Evolutionary conservation across 2,329 filamentous ascomycete species (phyloP).

Genomic region (Fusarium praegraminearum): DNA sequence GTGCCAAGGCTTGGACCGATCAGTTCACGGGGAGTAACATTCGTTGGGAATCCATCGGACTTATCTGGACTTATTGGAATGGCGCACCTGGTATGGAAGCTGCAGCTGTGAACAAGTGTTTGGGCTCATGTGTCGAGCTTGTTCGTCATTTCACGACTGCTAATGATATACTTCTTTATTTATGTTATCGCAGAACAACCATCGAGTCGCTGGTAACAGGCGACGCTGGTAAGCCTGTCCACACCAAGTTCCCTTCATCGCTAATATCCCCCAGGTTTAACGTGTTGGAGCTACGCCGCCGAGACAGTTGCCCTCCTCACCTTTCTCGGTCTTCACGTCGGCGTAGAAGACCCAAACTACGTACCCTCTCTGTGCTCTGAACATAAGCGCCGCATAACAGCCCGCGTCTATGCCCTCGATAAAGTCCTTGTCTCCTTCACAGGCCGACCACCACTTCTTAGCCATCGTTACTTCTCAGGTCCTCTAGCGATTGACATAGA

Average conservation of each 20-base stretch:
- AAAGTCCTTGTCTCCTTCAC: constrained; percentile 65
- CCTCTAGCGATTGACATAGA: constrained; percentile 66
- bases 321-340: constrained; percentile 53
- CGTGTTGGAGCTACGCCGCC: constrained; percentile 54
- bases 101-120: constrained; percentile 18
- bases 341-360: constrained; percentile 44
- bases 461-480: constrained; percentile 65
- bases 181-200: constrained; percentile 52
- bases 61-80: constrained; percentile 51
- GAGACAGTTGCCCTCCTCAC: constrained; percentile 54
- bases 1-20: constrained; percentile 54
- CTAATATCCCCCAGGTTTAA: constrained; percentile 47
- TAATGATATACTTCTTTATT: constrained; percentile 56
- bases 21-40: constrained; percentile 55
- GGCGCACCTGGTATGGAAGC: not conserved
- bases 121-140: constrained; percentile 52
- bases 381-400: constrained; percentile 50
- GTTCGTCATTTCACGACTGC: constrained; percentile 44
- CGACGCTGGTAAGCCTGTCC: constrained; percentile 53
- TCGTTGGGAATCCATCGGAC: constrained; percentile 59
- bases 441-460: constrained; percentile 66
- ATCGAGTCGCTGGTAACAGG: constrained; percentile 55
- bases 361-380: constrained; percentile 53
- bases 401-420: constrained; percentile 58
- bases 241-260: not conserved